phyloP scores from a whole-genome alignment of 23 red algal genomes.

The Pyropia haitanensis region DNA sequence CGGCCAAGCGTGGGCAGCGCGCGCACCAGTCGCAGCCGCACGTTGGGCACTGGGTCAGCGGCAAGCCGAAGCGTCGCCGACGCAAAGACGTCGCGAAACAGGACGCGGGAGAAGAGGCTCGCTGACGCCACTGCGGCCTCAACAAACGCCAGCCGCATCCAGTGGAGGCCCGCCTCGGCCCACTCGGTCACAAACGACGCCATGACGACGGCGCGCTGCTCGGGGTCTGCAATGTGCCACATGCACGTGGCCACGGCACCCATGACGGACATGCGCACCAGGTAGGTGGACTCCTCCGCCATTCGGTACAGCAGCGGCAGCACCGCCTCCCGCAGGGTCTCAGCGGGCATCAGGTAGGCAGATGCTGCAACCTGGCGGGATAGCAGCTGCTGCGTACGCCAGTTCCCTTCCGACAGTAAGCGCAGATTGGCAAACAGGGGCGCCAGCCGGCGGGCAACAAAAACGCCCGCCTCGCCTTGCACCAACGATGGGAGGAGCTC shows the following conservation, averaged over 20 bases:
- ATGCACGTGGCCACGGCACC: slow-evolving; percentile 1
- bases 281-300: slow-evolving; percentile 26
- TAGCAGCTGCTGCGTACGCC: slow-evolving; percentile 37
- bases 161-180: slow-evolving; percentile 9
- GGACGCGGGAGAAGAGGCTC: background rate
- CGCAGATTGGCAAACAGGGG: slow-evolving; percentile 13
- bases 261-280: slow-evolving; percentile 19
- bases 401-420: slow-evolving; percentile 13
- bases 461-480: background rate
- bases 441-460: background rate
- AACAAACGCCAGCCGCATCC: slow-evolving; percentile 24
- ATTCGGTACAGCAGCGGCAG: slow-evolving; percentile 17
- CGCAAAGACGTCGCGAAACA: slow-evolving; percentile 8
- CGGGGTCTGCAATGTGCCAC: background rate
- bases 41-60: slow-evolving; percentile 3
- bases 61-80: background rate
- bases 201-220: slow-evolving; percentile 1
- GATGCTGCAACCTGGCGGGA: slow-evolving; percentile 11
- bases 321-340: slow-evolving; percentile 1
- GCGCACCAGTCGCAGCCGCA: background rate
- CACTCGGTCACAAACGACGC: slow-evolving; percentile 4
- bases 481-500: background rate
- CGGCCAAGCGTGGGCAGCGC: background rate
- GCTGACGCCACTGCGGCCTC: background rate
- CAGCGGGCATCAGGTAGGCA: slow-evolving; percentile 2